Evolutionary conservation across 805 yeast species (phyloP).

Genomic region (Helenozyma rhizophorensis): DNA sequence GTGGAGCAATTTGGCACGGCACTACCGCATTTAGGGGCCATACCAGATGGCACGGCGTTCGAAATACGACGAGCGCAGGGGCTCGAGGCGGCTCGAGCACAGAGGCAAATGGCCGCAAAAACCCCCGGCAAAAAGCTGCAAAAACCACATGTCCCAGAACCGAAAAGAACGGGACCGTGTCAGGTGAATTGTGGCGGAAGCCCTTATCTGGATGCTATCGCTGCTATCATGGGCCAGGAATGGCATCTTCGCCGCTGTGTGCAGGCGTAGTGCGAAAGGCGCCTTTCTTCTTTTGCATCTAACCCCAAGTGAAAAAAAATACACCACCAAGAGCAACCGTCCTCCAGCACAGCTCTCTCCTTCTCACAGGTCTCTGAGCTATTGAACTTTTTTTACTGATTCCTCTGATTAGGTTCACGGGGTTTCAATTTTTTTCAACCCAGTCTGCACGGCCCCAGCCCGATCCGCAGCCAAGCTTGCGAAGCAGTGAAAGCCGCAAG

Average conservation of each 20-base stretch:
- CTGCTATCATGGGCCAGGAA: neutral
- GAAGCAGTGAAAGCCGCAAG: too few species aligned
- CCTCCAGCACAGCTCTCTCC: neutral
- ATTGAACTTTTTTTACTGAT: neutral
- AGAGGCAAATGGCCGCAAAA: too few species aligned
- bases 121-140: too few species aligned
- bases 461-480: too few species aligned
- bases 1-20: neutral
- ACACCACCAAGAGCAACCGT: constrained; percentile 1
- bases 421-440: constrained; percentile 13
- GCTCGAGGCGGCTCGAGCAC: too few species aligned
- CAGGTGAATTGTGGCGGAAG: constrained; percentile 1
- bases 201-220: constrained; percentile 2
- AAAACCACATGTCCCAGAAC: too few species aligned
- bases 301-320: constrained; percentile 10
- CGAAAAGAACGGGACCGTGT: too few species aligned
- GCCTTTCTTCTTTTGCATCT: constrained; percentile 8
- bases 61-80: too few species aligned
- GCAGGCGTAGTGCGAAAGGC: constrained; percentile 8
- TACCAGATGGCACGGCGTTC: neutral
- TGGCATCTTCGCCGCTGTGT: neutral
- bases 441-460: too few species aligned
- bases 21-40: neutral
- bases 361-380: neutral
- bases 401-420: constrained; percentile 19